These are phyloP conservation scores for Cercophora newfieldiana DNA, from an alignment of 495 filamentous ascomycete genomes.

Conservation along the genomic window DNA sequence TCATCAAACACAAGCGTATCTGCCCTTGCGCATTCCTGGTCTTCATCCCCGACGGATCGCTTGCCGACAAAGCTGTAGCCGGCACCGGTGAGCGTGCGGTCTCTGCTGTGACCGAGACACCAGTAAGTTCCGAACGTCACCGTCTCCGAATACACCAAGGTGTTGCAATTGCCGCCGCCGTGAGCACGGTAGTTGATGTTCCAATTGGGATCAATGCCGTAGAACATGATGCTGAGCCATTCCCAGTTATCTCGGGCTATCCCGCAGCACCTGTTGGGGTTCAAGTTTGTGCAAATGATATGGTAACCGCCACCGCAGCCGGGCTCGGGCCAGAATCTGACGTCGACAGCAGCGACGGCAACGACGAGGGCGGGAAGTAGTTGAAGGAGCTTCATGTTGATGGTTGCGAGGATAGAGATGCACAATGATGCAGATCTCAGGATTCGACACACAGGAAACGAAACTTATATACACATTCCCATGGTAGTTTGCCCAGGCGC, in stretches of 20 bases:
- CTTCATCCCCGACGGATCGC: not conserved
- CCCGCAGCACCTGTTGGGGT: not conserved
- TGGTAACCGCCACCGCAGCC: not conserved
- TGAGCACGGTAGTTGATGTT: conserved; percentile 2
- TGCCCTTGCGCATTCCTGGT: not conserved
- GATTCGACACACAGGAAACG: not conserved
- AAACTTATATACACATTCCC: not conserved
- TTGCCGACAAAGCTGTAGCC: not conserved
- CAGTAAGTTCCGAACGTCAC: not conserved
- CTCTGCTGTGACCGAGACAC: not conserved
- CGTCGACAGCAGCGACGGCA: not conserved
- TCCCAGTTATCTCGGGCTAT: not conserved
- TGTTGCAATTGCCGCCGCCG: not conserved
- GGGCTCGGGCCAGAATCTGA: not conserved
- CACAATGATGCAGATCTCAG: not conserved
- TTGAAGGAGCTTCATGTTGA: not conserved
- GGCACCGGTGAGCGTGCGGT: not conserved
- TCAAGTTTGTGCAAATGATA: not conserved
- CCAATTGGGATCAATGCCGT: not conserved
- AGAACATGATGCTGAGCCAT: not conserved
- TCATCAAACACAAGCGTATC: not conserved
- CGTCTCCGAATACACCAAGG: not conserved
- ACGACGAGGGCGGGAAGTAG: not conserved
- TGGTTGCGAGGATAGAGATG: not conserved
- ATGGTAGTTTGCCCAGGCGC: not conserved